Evolutionary conservation across 2,329 filamentous ascomycete species (phyloP).

Genomic region (Coniochaeta sp.): DNA sequence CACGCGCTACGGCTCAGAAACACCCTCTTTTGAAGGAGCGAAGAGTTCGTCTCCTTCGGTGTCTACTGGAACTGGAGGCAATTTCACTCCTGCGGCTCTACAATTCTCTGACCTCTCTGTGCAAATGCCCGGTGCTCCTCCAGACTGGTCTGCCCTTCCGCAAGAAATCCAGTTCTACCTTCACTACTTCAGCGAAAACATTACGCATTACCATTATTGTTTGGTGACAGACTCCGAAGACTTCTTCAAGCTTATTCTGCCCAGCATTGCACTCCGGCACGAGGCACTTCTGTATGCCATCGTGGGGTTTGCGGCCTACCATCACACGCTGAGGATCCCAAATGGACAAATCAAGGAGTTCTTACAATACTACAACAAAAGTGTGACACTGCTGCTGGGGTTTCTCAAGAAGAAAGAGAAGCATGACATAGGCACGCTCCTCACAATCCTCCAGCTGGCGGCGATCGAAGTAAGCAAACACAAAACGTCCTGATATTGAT

Average conservation of each 20-base stretch:
- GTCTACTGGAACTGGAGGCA: conserved; percentile 35
- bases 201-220: conserved; percentile 78
- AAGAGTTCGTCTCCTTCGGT: conserved; percentile 47
- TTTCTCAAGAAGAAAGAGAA: conserved; percentile 65
- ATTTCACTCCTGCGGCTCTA: conserved; percentile 22
- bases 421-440: conserved; percentile 65
- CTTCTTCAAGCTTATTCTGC: conserved; percentile 67
- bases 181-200: conserved; percentile 67
- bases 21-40: conserved; percentile 42
- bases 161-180: conserved; percentile 73
- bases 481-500: no score
- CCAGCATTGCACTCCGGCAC: conserved; percentile 64
- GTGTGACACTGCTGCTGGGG: conserved; percentile 68
- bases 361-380: conserved; percentile 82
- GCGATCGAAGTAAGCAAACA: conserved; percentile 69
- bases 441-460: conserved; percentile 86
- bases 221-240: conserved; percentile 62
- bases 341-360: conserved; percentile 74
- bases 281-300: conserved; percentile 81
- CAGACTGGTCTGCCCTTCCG: conserved; percentile 52
- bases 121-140: conserved; percentile 18
- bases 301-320: conserved; percentile 84
- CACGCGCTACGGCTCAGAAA: conserved; percentile 40
- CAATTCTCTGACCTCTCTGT: conserved; percentile 22
- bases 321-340: conserved; percentile 64